Percentiles rank a stretch among this genome's conserved stretches.
These are phyloP conservation scores for Hymenoscyphus repandus DNA, from an alignment of 2,329 filamentous ascomycete species.

Conservation along the genomic window DNA sequence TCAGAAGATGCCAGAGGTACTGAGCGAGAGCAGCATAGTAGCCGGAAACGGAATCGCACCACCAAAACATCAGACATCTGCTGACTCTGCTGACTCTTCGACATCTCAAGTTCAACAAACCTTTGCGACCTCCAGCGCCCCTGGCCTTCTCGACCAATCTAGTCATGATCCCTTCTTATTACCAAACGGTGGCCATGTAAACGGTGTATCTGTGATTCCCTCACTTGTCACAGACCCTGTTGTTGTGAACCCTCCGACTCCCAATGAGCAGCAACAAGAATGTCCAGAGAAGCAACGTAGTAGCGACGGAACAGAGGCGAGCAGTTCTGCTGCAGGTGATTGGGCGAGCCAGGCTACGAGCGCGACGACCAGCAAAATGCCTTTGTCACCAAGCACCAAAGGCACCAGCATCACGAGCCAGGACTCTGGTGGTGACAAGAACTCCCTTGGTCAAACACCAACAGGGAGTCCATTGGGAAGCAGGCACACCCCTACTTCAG, in stretches of 20 bases:
- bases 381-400: conserved; percentile 59
- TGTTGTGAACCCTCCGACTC: conserved; percentile 19
- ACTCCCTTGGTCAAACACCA: conserved; percentile 11
- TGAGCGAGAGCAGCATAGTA: neutral
- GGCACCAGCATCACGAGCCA: conserved; percentile 61
- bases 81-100: conserved; percentile 11
- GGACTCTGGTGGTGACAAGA: conserved; percentile 14
- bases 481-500: conserved; percentile 21
- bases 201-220: conserved; percentile 13
- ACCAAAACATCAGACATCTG: neutral
- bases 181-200: conserved; percentile 8
- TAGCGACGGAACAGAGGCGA: conserved; percentile 58
- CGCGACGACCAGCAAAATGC: conserved; percentile 58
- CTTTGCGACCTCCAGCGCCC: conserved; percentile 15
- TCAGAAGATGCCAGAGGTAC: neutral
- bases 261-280: conserved; percentile 12
- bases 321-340: conserved; percentile 50
- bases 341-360: conserved; percentile 60
- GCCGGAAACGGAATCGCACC: neutral
- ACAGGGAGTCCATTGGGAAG: conserved; percentile 25
- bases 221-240: conserved; percentile 27
- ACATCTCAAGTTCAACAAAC: conserved; percentile 27
- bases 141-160: conserved; percentile 15
- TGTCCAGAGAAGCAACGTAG: conserved; percentile 40
- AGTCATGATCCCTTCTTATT: conserved; percentile 4